Percentiles rank a stretch among this genome's conserved stretches.
phyloP scores from a whole-genome alignment of 371 early-diverging fungal genomes.

The Mucor sp. region DNA sequence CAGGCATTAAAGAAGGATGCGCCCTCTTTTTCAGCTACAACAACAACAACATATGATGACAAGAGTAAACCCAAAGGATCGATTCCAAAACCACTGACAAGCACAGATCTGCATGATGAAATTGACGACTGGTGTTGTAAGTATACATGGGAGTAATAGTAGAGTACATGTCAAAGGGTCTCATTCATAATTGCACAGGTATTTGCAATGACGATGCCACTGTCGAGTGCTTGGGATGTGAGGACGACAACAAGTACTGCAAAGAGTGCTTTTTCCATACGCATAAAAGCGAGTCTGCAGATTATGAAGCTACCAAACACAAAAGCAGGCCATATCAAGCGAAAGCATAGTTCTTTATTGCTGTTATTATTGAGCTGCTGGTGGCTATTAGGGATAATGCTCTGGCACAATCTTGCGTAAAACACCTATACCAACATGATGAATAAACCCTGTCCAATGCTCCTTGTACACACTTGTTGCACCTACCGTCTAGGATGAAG shows the following conservation, averaged over 20 bases:
- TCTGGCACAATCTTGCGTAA: constrained; percentile 44
- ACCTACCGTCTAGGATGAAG: constrained; percentile 68
- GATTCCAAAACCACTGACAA: constrained; percentile 47
- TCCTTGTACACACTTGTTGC: neutral
- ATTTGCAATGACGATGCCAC: constrained; percentile 68
- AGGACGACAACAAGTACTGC: constrained; percentile 57
- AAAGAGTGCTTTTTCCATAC: constrained; percentile 56
- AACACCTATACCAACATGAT: constrained; percentile 24
- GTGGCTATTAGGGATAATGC: constrained; percentile 15
- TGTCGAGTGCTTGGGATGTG: constrained; percentile 57
- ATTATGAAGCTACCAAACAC: constrained; percentile 39
- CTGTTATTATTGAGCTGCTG: neutral
- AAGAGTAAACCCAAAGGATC: constrained; percentile 34
- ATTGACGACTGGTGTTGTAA: constrained; percentile 68
- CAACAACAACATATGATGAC: neutral
- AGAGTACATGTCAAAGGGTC: too few relatives aligned
- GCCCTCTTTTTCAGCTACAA: neutral
- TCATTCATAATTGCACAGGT: constrained; percentile 27
- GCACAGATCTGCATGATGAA: constrained; percentile 48
- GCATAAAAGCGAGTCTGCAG: constrained; percentile 43
- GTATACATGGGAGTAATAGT: too few relatives aligned
- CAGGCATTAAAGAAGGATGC: constrained; percentile 32
- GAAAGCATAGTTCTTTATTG: neutral
- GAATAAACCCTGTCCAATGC: neutral
- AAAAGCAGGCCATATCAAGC: constrained; percentile 10